A percentile compares a stretch with the other conserved stretches of the same genome.
phyloP scores from a whole-genome alignment of 805 yeast species.

The Candida takata region DNA sequence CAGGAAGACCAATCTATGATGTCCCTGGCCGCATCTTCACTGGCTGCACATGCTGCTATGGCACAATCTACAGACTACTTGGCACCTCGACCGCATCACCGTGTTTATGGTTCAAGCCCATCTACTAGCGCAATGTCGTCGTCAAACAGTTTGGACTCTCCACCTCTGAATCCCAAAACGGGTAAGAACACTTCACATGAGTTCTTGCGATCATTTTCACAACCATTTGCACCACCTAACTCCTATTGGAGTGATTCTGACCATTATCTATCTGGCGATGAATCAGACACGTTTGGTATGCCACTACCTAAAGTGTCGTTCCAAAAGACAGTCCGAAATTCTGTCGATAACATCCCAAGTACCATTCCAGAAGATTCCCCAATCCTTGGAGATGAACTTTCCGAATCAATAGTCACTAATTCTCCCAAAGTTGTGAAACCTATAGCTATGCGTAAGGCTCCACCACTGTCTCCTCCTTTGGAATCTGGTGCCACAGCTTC shows the following conservation, averaged over 20 bases:
- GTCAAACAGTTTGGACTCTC: conserved; percentile 14
- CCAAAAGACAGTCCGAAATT: neutral
- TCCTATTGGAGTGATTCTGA: conserved; percentile 6
- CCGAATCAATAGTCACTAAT: neutral
- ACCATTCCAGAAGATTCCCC: conserved; percentile 3
- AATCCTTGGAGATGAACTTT: neutral
- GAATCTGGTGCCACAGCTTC: neutral
- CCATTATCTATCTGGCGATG: conserved; percentile 6
- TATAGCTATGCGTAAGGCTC: conserved; percentile 17
- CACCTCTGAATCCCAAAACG: conserved; percentile 11
- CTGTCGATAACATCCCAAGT: conserved; percentile 2
- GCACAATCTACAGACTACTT: conserved; percentile 6
- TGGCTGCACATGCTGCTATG: conserved; percentile 13
- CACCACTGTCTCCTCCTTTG: conserved; percentile 17
- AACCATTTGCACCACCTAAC: conserved; percentile 2
- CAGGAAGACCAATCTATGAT: neutral
- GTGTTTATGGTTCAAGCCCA: conserved; percentile 7
- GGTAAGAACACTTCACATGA: conserved; percentile 3
- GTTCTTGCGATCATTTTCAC: conserved; percentile 2
- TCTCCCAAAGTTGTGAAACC: neutral
- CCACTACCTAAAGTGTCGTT: no score
- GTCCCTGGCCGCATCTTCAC: conserved; percentile 1
- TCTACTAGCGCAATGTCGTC: conserved; percentile 17
- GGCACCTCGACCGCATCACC: conserved; percentile 6
- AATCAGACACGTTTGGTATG: conserved; percentile 2